Evolutionary conservation across 169 alveolate genomes (phyloP).

Genomic region (Cryptosporidium muris): DNA sequence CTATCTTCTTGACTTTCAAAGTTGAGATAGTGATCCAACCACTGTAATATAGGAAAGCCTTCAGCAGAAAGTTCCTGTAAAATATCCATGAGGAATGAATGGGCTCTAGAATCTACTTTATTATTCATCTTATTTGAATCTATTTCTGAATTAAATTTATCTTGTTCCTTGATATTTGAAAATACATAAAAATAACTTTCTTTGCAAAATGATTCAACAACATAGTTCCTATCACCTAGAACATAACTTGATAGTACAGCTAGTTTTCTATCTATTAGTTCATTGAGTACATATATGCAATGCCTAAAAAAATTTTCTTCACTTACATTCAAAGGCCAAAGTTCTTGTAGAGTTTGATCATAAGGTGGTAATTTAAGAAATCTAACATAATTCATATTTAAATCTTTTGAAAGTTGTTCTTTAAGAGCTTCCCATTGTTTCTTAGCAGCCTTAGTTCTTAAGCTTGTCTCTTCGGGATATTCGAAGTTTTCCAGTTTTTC

Average conservation of each 20-base stretch:
- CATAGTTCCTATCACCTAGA: slow-evolving; percentile 43
- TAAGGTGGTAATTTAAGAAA: slow-evolving; percentile 41
- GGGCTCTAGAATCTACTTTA: neutral
- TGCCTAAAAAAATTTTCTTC: slow-evolving; percentile 26
- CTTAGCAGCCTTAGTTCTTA: slow-evolving; percentile 2
- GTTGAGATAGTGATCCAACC: slow-evolving; percentile 33
- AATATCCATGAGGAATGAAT: slow-evolving; percentile 13
- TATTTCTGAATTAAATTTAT: neutral
- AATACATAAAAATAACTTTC: slow-evolving; percentile 50
- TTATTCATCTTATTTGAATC: neutral
- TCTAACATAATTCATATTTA: slow-evolving; percentile 45
- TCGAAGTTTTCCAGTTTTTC: neutral
- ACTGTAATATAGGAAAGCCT: slow-evolving; percentile 50
- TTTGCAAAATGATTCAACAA: slow-evolving; percentile 41
- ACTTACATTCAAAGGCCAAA: slow-evolving; percentile 39
- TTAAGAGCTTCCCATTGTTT: slow-evolving; percentile 47
- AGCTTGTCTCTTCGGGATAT: neutral
- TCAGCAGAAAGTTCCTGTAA: slow-evolving; percentile 35
- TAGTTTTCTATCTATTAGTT: slow-evolving; percentile 22
- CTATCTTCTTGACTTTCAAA: slow-evolving; percentile 8
- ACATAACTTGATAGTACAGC: slow-evolving; percentile 29
- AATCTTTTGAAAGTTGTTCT: slow-evolving; percentile 39
- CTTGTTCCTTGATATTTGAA: slow-evolving; percentile 13
- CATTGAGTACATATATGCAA: slow-evolving; percentile 39
- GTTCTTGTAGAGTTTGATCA: slow-evolving; percentile 40